Evolutionary conservation across 1,284 basidiomycete species (phyloP), one percentile per base, ranked within the genome.

Genomic region (Pseudozyma sp.): DNA sequence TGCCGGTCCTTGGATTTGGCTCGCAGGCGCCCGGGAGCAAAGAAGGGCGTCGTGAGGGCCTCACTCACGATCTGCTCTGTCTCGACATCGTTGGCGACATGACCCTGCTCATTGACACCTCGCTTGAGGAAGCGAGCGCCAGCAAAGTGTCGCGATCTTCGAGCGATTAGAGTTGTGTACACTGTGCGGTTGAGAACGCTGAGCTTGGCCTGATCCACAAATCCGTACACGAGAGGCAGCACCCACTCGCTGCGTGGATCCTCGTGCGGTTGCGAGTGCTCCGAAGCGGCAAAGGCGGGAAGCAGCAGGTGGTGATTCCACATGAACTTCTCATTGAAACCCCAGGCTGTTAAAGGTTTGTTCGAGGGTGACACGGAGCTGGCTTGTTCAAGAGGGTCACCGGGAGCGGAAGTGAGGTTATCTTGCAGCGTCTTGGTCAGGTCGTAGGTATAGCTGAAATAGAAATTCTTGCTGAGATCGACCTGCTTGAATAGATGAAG

Each of bases 81-180:
- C 85, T 99, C 97, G 3, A 99, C 97, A 85, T 99, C 97, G 80
- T 99, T 99, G 1, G 96, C 97, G 2, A 99, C 97, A 81, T 97
- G 93, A 2, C 97, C 97, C 7, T 72, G 49, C 75, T 95, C 92
- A 79, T 97, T 95, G 19, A 95, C 93, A 1, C 97, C 97, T 59
- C 97, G 89, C 69, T 96, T 98, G 34, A 98, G 86, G 86, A 97
- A 99, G 30, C 97, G 89, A 3, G 95, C 94, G 19, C 97, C 97
- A 11, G 97, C 97, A 85, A 93, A 97, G 85, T 97, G 94, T 0
- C 97, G 89, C 6, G 96, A 98, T 44, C 97, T 87, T 4, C 97
- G 89, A 0, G 95, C 97, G 55, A 99, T 96, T 13, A 99, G 87
- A 0, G 94, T 97, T 4, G 98, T 89, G 82, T 95, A 98, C 10